Evolutionary conservation across 202 grass and related monocot genomes (phyloP).

Genomic region (Zoysia matrella): DNA sequence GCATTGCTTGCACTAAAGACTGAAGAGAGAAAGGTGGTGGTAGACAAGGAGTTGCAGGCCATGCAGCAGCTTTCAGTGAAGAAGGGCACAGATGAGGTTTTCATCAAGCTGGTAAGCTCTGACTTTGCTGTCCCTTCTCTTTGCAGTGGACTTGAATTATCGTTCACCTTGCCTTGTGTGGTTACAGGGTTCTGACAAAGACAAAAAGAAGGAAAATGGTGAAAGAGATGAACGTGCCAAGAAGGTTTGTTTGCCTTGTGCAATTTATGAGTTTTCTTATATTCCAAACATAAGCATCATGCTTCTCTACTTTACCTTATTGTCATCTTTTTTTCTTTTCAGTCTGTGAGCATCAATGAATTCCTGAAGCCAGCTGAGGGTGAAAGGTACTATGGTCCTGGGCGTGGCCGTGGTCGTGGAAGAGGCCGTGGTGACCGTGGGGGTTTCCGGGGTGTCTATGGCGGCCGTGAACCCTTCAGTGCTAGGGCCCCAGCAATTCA

Average conservation of each 20-base stretch:
- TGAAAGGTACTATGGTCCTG: too few relatives aligned
- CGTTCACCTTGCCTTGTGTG: neutral
- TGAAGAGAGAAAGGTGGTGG: slow-evolving; percentile 77
- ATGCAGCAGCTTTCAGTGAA: slow-evolving; percentile 75
- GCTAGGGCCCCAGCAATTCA: slow-evolving; percentile 44
- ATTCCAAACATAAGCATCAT: neutral
- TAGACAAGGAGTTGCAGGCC: slow-evolving; percentile 77
- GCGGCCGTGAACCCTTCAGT: slow-evolving; percentile 17
- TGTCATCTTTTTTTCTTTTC: neutral
- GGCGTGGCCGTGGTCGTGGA: too few relatives aligned
- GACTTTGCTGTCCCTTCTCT: neutral
- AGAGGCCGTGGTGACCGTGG: too few relatives aligned
- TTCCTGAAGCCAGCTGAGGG: slow-evolving; percentile 11
- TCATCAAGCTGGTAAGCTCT: slow-evolving; percentile 68
- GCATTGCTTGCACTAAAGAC: slow-evolving; percentile 68
- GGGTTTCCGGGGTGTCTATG: slow-evolving; percentile 8
- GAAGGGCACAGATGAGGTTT: slow-evolving; percentile 65
- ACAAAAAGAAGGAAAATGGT: slow-evolving; percentile 68
- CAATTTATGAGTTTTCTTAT: neutral
- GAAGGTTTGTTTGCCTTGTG: slow-evolving; percentile 27
- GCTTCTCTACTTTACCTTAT: neutral
- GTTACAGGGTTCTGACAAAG: slow-evolving; percentile 64
- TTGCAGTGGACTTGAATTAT: neutral
- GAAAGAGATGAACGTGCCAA: slow-evolving; percentile 58
- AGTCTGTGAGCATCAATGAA: slow-evolving; percentile 77